Base-by-base conservation (phyloP, 768 basidiomycete species). In the Tremella mesenterica region DNA sequence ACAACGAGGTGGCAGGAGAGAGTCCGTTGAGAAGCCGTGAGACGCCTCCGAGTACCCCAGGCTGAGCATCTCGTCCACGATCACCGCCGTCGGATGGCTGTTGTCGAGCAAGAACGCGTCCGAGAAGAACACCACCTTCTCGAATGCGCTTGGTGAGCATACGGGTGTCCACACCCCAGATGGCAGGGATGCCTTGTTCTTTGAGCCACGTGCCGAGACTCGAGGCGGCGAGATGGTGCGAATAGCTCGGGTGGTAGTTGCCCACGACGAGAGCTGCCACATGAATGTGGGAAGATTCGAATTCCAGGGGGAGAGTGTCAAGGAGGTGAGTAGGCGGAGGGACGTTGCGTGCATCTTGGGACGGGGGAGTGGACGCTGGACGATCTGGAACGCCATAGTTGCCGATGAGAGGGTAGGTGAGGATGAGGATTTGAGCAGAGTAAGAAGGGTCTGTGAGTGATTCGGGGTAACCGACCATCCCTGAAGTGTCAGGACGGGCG, bases 391-490 rank as follows among this genome's bases (percentile, higher is more conserved):
- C 91, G 68, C 95, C 95, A 71, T 99, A 99, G 73, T 96, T 97
- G 31, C 95, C 95, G 59, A 97, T 78, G 63, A 99, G 79, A 13
- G 95, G 95, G 76, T 97, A 97, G 1, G 95, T 97, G 62, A 97
- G 80, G 59, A 99, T 83, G 54, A 99, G 85, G 70, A 99, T 97
- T 75, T 97, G 95, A 30, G 91, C 90, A 73, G 93, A 85, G 75
- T 99, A 99, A 1, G 93, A 97, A 18, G 95, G 95, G 73, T 97
- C 95, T 41, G 95, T 99, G 63, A 97, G 77, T 18, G 93, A 96
- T 69, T 97, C 95, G 31, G 89, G 90, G 75, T 99, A 99, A 27
- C 95, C 95, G 52, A 97, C 91, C 93, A 99, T 97, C 52, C 95
- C 95, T 99, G 67, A 5, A 49, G 44, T 50, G 54, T 49, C 38